Conservation (phyloP, 805 yeast genomes). For the Candida gorgasii region DNA sequence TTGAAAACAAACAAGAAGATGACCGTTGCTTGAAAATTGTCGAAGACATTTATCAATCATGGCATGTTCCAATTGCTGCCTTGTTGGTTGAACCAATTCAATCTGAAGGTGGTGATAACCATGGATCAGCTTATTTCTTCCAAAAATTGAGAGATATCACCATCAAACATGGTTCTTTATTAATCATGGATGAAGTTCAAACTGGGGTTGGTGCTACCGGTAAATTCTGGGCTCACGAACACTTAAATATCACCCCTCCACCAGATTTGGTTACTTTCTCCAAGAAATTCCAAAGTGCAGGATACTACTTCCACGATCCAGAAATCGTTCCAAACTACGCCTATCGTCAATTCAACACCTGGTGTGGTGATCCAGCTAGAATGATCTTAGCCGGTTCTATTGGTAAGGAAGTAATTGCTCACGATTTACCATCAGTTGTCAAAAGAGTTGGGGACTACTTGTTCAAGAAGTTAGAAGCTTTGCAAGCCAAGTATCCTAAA, state of each 20-base stretch:
- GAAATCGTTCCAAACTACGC: conserved; percentile 71
- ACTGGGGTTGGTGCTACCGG: conserved; percentile 92
- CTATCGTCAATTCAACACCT: conserved; percentile 90
- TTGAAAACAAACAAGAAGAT: conserved; percentile 74
- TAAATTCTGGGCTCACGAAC: conserved; percentile 85
- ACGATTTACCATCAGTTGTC: conserved; percentile 59
- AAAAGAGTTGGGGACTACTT: conserved; percentile 67
- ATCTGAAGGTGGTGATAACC: conserved; percentile 92
- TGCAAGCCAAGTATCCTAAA: conserved; percentile 62
- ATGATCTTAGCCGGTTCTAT: conserved; percentile 75
- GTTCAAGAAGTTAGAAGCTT: conserved; percentile 52
- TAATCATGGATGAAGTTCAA: conserved; percentile 86
- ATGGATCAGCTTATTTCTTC: conserved; percentile 75
- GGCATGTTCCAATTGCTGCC: conserved; percentile 84
- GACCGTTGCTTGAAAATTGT: conserved; percentile 75
- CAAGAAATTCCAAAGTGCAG: conserved; percentile 88
- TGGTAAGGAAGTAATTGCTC: conserved; percentile 59
- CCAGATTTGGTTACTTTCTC: conserved; percentile 87
- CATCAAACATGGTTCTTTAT: conserved; percentile 63
- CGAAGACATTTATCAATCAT: conserved; percentile 64
- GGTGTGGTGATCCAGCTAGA: conserved; percentile 92
- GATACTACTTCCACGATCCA: conserved; percentile 77
- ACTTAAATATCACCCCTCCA: conserved; percentile 70
- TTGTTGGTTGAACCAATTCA: conserved; percentile 88
- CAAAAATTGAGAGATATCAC: conserved; percentile 81